Conservation (phyloP, 208 protist species). For the Leishmania martiniquensis region DNA sequence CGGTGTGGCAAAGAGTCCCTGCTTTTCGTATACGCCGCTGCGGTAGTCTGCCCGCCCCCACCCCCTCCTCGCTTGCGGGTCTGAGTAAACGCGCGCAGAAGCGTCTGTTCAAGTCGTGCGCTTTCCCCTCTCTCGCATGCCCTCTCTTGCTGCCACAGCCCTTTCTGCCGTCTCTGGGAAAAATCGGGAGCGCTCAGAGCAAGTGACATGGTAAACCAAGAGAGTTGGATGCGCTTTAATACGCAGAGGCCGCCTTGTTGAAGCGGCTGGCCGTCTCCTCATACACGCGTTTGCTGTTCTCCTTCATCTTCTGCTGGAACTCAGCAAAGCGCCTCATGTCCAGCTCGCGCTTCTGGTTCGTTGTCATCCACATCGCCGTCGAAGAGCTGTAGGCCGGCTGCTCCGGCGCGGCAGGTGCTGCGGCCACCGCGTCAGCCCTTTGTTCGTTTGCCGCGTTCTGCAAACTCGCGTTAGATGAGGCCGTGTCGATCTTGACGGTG, state of each 20-base stretch:
- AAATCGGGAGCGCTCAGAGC: not conserved
- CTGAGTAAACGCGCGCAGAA: not conserved
- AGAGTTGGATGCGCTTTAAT: not conserved
- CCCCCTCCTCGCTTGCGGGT: not conserved
- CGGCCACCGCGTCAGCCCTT: not conserved
- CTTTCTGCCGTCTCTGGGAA: not conserved
- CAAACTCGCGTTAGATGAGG: conserved; percentile 26
- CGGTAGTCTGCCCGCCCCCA: not conserved
- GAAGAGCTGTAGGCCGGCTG: conserved; percentile 45
- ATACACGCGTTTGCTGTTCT: conserved; percentile 69
- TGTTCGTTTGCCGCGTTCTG: conserved; percentile 21
- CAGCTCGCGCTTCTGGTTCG: conserved; percentile 71
- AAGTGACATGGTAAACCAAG: not conserved
- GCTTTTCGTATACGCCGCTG: not conserved
- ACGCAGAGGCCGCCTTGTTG: conserved; percentile 24
- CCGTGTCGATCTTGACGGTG: conserved; percentile 21
- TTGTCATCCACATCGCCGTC: conserved; percentile 79
- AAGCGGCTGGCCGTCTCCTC: conserved; percentile 36
- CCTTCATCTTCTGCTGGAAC: conserved; percentile 70
- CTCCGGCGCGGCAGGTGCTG: conserved; percentile 16
- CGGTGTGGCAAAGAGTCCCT: not conserved
- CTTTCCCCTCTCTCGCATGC: not conserved
- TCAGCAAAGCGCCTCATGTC: conserved; percentile 81
- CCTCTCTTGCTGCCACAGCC: not conserved
- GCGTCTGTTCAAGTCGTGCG: not conserved